These are phyloP conservation scores for Fraxinus sp. DNA, from an alignment of 305 asterid species.

Conservation along the genomic window DNA sequence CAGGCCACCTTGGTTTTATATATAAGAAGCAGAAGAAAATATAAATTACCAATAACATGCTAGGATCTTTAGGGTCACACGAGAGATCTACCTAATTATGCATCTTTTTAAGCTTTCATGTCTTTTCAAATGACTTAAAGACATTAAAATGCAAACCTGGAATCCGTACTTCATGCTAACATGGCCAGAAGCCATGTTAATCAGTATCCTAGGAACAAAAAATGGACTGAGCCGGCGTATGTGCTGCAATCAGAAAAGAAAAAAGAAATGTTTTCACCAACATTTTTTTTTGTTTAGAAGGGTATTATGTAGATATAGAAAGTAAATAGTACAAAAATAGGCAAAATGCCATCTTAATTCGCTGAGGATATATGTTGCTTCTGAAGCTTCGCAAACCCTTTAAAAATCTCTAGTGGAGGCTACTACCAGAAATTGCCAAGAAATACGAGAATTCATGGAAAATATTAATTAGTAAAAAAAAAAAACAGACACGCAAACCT, in stretches of 20 bases:
- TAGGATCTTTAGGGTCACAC: not conserved
- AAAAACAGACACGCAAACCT: conserved; percentile 45
- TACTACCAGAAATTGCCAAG: conserved; percentile 5
- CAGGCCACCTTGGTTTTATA: not conserved
- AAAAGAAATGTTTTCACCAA: not conserved
- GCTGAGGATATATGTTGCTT: conserved; percentile 18
- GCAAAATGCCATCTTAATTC: not conserved
- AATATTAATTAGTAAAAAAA: not conserved
- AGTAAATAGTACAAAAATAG: conserved; percentile 12
- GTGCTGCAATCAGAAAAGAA: conserved; percentile 49
- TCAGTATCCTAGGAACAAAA: conserved; percentile 90
- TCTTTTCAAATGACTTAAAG: conserved; percentile 8
- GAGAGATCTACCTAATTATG: not conserved
- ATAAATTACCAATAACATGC: not conserved
- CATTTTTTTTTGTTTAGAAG: not conserved
- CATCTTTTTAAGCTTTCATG: conserved; percentile 5
- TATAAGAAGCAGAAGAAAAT: conserved; percentile 5
- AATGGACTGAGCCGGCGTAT: conserved; percentile 91
- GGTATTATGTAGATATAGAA: not conserved
- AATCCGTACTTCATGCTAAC: conserved; percentile 97
- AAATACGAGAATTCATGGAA: not conserved
- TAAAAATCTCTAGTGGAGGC: not conserved
- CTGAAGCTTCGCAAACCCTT: not conserved
- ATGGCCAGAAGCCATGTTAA: conserved; percentile 98
- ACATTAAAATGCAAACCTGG: conserved; percentile 50